A percentile compares a stretch with the other conserved stretches of the same genome.
These are phyloP conservation scores for Vairimorpha ceranae DNA, from an alignment of 371 early-diverging fungal genomes.

Conservation along the genomic window DNA sequence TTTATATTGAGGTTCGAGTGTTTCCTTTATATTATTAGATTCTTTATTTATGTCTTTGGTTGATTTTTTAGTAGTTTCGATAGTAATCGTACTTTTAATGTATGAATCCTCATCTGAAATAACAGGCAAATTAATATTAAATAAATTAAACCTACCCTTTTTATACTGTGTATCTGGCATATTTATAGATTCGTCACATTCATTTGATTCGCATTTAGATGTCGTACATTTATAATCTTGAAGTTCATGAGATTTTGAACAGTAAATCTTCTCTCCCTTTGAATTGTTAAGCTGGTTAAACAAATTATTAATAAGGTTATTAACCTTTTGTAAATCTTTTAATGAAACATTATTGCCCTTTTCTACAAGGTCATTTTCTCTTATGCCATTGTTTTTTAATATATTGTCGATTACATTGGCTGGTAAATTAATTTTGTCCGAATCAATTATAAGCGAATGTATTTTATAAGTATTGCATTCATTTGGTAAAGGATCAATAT, in stretches of 20 bases:
- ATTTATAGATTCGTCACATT: background rate
- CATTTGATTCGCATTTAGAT: background rate
- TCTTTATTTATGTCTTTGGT: background rate
- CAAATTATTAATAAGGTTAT: background rate
- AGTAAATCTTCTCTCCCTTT: background rate
- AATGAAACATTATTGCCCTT: background rate
- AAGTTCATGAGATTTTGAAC: background rate
- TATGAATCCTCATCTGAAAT: background rate
- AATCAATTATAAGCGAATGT: background rate
- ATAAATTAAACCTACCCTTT: background rate
- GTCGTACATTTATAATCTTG: background rate
- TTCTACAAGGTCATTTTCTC: background rate
- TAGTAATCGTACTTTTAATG: background rate
- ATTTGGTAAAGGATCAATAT: background rate
- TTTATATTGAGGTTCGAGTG: background rate
- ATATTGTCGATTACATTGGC: background rate
- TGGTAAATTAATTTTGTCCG: background rate
- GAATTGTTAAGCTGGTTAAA: background rate
- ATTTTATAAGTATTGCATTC: conserved; percentile 1
- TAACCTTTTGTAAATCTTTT: background rate
- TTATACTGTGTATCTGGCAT: background rate
- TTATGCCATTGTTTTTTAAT: background rate
- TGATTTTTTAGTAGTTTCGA: background rate
- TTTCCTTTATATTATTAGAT: background rate
- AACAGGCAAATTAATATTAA: background rate